Base-by-base conservation (phyloP, 2,329 filamentous ascomycete genomes). In the Penicillium frequentans region DNA sequence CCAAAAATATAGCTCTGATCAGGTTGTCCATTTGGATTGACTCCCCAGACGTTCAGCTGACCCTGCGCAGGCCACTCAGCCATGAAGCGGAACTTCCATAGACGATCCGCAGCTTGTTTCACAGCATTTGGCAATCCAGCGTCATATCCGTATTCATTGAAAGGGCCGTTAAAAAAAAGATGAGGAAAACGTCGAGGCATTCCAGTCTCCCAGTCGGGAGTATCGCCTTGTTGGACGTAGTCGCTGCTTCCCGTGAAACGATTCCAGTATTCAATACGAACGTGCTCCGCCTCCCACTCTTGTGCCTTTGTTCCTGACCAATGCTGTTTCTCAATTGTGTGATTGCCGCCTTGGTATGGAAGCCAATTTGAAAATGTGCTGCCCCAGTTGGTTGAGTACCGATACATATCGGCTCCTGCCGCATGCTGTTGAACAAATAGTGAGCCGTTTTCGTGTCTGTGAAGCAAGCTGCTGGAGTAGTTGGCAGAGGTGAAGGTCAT, bases 11-110 rank as follows among this genome's bases (percentile, higher is more conserved):
- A 80, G 8, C 81, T 81, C 58, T 84, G 78, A 68, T 89, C 86
- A 0, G 86, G 85, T 62, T 82, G 73, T 21, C 85, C 84, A 69
- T 87, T 81, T 0, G 82, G 80, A 64, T 88, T 86, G 68, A 88
- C 84, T 51, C 86, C 86, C 86, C 86, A 89, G 5, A 86, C 78
- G 62, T 88, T 89, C 57, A 88, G 73, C 64, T 88, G 85, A 55
- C 85, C 81, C 48, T 81, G 73, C 3, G 82, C 81, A 6, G 86
- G 86, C 81, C 84, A 89, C 66, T 89, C 86, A 3, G 80, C 77
- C 79, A 87, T 82, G 57, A 87, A 84, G 60, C 84, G 78, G 63
- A 82, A 84, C 21, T 77, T 74, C 86, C 86, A 89, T 3, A 74
- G 71, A 16, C 79, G 77, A 51, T 84, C 77, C 21, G 72, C 72